Evolutionary conservation across 1,284 basidiomycete species (phyloP).

Genomic region (Sphaerobolus stellatus): DNA sequence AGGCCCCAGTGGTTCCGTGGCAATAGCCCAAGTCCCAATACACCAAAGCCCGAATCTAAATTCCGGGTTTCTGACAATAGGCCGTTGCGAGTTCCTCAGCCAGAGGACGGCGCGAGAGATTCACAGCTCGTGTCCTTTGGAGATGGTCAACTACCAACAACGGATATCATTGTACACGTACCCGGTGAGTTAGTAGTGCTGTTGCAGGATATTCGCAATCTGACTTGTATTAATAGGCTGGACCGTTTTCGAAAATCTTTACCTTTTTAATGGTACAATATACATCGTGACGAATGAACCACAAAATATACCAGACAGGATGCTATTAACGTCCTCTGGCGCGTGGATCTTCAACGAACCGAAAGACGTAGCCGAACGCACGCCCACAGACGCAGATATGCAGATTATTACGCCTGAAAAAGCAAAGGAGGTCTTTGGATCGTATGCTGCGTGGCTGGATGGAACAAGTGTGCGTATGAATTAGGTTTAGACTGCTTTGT

Average conservation of each 20-base stretch:
- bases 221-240: slow-evolving; percentile 61
- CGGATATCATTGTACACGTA: slow-evolving; percentile 6
- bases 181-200: slow-evolving; percentile 3
- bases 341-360: slow-evolving; percentile 45
- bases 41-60: neutral
- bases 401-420: slow-evolving; percentile 68
- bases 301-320: slow-evolving; percentile 50
- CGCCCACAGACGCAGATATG: slow-evolving; percentile 77
- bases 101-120: neutral
- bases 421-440: slow-evolving; percentile 69
- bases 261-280: slow-evolving; percentile 76
- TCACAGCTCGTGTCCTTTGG: neutral
- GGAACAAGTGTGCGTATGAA: slow-evolving; percentile 59
- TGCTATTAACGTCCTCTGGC: slow-evolving; percentile 58
- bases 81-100: neutral
- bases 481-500: neutral
- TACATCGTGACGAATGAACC: slow-evolving; percentile 66
- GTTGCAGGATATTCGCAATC: neutral
- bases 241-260: slow-evolving; percentile 77
- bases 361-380: slow-evolving; percentile 45
- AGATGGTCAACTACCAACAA: slow-evolving; percentile 1
- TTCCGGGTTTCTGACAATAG: neutral
- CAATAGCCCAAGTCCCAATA: no score
- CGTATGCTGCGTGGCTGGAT: slow-evolving; percentile 56
- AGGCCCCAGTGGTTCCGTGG: neutral